These are phyloP conservation scores for Agaricus blazei DNA, from an alignment of 768 basidiomycete genomes.

Conservation along the genomic window DNA sequence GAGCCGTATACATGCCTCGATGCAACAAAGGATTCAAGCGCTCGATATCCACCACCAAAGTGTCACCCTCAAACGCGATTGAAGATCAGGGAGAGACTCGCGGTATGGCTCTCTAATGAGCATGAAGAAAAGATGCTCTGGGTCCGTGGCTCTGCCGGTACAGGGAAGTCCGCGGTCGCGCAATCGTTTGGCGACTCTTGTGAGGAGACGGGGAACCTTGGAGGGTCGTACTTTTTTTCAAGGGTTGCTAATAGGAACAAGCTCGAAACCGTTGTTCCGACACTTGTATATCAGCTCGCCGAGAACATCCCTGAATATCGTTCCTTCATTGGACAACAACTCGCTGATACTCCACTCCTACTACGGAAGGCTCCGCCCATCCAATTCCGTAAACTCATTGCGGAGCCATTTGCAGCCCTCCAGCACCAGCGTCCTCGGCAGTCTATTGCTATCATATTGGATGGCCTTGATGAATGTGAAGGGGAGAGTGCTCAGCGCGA, in stretches of 20 bases:
- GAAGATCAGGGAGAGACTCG: background rate
- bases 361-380: background rate
- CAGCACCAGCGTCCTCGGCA: background rate
- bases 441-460: background rate
- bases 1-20: background rate
- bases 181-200: background rate
- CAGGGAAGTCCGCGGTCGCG: constrained; percentile 6
- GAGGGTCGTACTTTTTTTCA: constrained; percentile 4
- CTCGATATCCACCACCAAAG: background rate
- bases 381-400: background rate
- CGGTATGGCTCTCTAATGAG: background rate
- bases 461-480: constrained; percentile 4
- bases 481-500: background rate
- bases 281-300: constrained; percentile 1
- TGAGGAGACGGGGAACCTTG: background rate
- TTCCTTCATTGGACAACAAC: background rate
- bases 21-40: background rate
- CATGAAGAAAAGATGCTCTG: background rate
- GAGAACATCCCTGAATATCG: background rate
- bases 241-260: background rate
- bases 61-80: no score
- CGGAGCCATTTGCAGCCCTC: background rate
- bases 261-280: background rate
- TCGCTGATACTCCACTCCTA: background rate
- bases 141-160: constrained; percentile 7